Percentiles rank a stretch among this genome's conserved stretches.
Evolutionary conservation across 257 asterid genomes (phyloP).

Genomic region (Ocimum tenuiflorum): DNA sequence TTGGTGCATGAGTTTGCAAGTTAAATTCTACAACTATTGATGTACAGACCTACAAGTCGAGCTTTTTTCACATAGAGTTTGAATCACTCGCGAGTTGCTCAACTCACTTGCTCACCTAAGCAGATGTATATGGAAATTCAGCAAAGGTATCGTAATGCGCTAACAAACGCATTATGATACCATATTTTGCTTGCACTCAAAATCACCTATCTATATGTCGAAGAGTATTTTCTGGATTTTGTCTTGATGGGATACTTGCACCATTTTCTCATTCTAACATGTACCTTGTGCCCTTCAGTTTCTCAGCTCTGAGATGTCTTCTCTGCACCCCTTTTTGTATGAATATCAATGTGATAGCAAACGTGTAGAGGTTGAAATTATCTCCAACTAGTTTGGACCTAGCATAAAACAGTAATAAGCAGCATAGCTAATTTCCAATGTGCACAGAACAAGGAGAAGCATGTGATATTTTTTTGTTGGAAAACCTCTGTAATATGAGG

Average conservation of each 20-base stretch:
- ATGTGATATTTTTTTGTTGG: not conserved
- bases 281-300: not conserved
- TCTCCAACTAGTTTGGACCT: not conserved
- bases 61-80: too few relatives aligned
- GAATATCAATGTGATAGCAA: not conserved
- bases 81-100: too few relatives aligned
- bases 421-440: not conserved
- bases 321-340: not conserved
- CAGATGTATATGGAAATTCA: not conserved
- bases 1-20: not conserved
- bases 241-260: not conserved
- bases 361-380: not conserved
- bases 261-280: too few relatives aligned
- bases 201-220: too few relatives aligned
- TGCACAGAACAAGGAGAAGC: not conserved
- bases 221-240: not conserved
- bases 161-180: not conserved
- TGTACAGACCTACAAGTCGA: not conserved
- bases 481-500: not conserved
- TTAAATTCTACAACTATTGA: not conserved
- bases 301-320: not conserved
- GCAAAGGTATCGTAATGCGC: not conserved
- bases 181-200: not conserved
- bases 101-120: too few relatives aligned
- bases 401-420: not conserved